Evolutionary conservation across 2,329 filamentous ascomycete genomes (phyloP), one percentile per base, ranked within the genome.

Genomic region (Penicillium rolfsii): DNA sequence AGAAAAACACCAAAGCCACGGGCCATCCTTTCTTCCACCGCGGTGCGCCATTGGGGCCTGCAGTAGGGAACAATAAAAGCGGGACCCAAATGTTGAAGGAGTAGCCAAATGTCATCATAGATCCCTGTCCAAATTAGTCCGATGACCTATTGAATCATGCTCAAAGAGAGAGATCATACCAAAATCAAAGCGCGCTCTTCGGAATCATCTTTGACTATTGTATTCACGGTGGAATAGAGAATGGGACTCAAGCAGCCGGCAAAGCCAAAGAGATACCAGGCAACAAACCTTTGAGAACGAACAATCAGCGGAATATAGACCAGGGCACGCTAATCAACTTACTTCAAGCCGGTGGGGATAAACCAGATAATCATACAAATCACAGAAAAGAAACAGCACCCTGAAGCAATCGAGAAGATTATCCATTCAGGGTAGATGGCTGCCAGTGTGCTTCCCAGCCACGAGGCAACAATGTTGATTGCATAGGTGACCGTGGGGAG

Each of bases 21-120:
- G 81, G 80, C 74, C 81, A 84, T 0, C 82, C 81, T 80, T 80
- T 81, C 1, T 69, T 77, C 82, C 82, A 84, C 36, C 77, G 72
- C 0, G 82, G 81, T 0, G 79, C 80, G 3, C 79, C 77, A 33
- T 78, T 65, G 0, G 73, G 69, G 0, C 78, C 78, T 0, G 76
- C 77, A 0, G 78, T 80, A 0, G 79, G 79, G 60, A 78, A 81
- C 2, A 79, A 67, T 2, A 81, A 67, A 5, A 81, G 70, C 0
- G 79, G 78, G 4, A 80, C 77, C 79, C 79, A 81, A 12, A 81
- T 79, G 41, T 80, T 72, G 62, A 81, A 80, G 0, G 77, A 80
- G 59, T 80, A 81, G 38, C 79, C 79, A 50, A 81, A 77, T 1
- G 78, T 79, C 79, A 81, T 80, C 79, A 81, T 81, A 0, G 77